Evolutionary conservation across 192 early-diverging fungal genomes (phyloP), one percentile per base, ranked within the genome.

Genomic region (Backusella macrospora): DNA sequence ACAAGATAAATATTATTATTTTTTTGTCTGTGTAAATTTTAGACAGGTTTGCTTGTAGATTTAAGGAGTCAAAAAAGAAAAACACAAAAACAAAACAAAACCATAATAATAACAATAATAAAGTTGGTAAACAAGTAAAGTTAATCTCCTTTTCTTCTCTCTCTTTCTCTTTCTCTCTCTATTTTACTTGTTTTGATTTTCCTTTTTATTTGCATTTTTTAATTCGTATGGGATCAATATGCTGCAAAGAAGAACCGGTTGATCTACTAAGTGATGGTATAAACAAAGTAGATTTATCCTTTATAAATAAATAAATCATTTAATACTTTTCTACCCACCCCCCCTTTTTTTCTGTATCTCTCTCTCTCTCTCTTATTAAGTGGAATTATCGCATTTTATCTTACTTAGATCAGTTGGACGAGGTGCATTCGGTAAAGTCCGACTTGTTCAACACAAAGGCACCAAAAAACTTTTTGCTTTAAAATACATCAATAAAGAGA

Each of bases 401-500:
- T 86, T 98, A 46, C 82, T 96, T 47, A 87, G 96, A 42, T 92
- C 91, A 15, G 94, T 98, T 40, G 97, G 97, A 8, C 94, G 92
- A 70, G 97, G 97, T 6, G 95, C 96, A 6, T 98, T 98, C 81
- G 97, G 97, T 63, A 98, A 91, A 87, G 92, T 96, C 65, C 92
- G 95, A 18, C 93, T 98, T 0, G 96, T 96, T 6, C 92, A 97
- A 78, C 95, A 96, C 81, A 94, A 91, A 73, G 82, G 83, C 13
- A 90, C 92, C 0, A 91, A 92, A 74, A 82, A 88, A 69, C 82
- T 94, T 38, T 98, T 90, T 63, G 96, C 96, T 21, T 88, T 98
- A 46, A 98, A 98, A 83, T 97, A 97, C 81, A 98, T 98, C 85
- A 95, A 94, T 86, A 98, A 98, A 82, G 88, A 81, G 18, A 91